Evolutionary conservation across 306 rosid species (phyloP).

Genomic region (Alnus glutinosa): DNA sequence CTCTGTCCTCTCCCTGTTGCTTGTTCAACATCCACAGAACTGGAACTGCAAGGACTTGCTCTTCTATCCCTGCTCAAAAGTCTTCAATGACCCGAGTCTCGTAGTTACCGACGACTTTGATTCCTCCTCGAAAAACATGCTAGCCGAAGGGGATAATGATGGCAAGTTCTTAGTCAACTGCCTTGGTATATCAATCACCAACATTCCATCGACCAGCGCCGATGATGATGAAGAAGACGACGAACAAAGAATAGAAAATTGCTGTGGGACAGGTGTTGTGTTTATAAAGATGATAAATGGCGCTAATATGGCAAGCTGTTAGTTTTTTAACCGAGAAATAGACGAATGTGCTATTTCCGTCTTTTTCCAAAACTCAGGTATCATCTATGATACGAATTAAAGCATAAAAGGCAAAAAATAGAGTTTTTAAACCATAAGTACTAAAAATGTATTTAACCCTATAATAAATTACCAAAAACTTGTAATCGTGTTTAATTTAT

Average conservation of each 20-base stretch:
- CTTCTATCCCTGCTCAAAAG: conserved; percentile 81
- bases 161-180: conserved; percentile 32
- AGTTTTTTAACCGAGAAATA: too few species aligned
- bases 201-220: conserved; percentile 29
- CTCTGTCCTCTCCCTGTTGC: conserved; percentile 42
- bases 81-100: conserved; percentile 72
- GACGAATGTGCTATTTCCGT: too few species aligned
- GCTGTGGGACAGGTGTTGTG: too few species aligned
- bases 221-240: conserved; percentile 41
- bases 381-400: too few species aligned
- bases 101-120: conserved; percentile 69
- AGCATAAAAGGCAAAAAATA: too few species aligned
- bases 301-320: too few species aligned
- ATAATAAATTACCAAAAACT: too few species aligned
- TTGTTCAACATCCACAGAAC: conserved; percentile 60
- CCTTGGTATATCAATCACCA: conserved; percentile 74
- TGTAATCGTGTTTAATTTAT: too few species aligned
- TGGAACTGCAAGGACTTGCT: conserved; percentile 55
- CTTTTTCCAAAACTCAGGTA: too few species aligned
- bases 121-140: conserved; percentile 60
- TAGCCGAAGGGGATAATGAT: conserved; percentile 48
- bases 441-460: too few species aligned
- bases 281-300: too few species aligned
- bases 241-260: conserved; percentile 12
- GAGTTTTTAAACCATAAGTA: too few species aligned